A percentile compares a stretch with the other conserved stretches of the same genome.
phyloP scores from a whole-genome alignment of 768 basidiomycete genomes.

The Collybia sp. region DNA sequence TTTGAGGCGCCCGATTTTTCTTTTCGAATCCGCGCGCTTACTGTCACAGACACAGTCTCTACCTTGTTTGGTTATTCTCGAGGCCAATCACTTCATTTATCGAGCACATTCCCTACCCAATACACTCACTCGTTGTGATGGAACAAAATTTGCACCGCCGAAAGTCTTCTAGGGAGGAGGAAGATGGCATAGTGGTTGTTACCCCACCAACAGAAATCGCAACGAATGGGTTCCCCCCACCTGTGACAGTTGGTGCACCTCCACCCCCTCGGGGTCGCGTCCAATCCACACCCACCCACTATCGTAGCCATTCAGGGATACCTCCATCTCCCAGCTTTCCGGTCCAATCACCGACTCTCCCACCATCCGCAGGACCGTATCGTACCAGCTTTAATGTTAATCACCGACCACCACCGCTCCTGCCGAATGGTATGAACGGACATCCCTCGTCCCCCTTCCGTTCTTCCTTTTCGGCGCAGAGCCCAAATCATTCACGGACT shows the following conservation, averaged over 20 bases:
- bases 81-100: too few relatives aligned
- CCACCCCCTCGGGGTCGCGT: slow-evolving; percentile 21
- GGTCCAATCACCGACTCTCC: slow-evolving; percentile 3
- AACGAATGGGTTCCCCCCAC: slow-evolving; percentile 4
- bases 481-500: slow-evolving; percentile 9
- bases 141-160: too few relatives aligned
- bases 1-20: too few relatives aligned
- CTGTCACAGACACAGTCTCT: too few relatives aligned
- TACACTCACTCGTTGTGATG: too few relatives aligned
- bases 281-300: slow-evolving; percentile 18
- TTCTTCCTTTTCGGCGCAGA: slow-evolving; percentile 21
- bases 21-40: too few relatives aligned
- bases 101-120: too few relatives aligned
- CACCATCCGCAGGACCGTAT: slow-evolving; percentile 24
- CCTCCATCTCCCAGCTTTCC: slow-evolving; percentile 18
- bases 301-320: slow-evolving; percentile 15
- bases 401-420: slow-evolving; percentile 3
- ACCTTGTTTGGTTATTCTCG: too few relatives aligned
- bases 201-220: slow-evolving; percentile 15
- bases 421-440: slow-evolving; percentile 15
- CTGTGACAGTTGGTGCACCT: slow-evolving; percentile 8
- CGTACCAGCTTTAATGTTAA: slow-evolving; percentile 20
- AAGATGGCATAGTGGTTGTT: slow-evolving; percentile 12
- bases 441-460: slow-evolving; percentile 24
- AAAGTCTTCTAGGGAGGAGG: too few relatives aligned